Evolutionary conservation across 1,284 basidiomycete species (phyloP), one percentile per base, ranked within the genome.

Genomic region (Puccinia brachypodii): DNA sequence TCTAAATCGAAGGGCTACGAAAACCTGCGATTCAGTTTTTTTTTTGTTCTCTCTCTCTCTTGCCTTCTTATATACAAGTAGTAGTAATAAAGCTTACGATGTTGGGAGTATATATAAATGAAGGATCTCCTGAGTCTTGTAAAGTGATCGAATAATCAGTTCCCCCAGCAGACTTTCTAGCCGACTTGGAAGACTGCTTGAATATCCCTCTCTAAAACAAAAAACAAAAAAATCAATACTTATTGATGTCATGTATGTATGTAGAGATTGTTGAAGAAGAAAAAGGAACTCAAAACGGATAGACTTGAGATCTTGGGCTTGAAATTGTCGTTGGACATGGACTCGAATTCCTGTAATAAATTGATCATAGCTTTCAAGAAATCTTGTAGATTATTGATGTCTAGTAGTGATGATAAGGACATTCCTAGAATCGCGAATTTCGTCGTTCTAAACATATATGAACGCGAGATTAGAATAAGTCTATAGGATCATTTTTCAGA

Each of bases 381-480:
- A 86, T 95, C 93, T 75, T 90, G 89, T 0, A 93, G 90, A 77
- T 92, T 91, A 81, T 91, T 89, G 60, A 94, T 91, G 83, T 95
- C 93, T 81, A 94, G 90, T 7, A 94, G 87, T 28, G 86, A 83
- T 42, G 93, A 92, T 68, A 95, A 89, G 13, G 93, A 94, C 90
- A 95, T 92, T 3, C 92, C 93, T 38, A 95, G 90, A 82, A 92
- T 89, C 50, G 92, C 90, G 85, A 93, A 94, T 64, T 92, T 92
- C 83, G 89, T 89, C 50, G 93, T 93, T 79, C 93, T 94, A 28
- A n/a, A 64, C 47, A 40, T 6, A 31, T 44, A 38, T 22, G 71
- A 78, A 3, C 40, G 64, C 50, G 62, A 42, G 9, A 74, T 22
- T 47, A 19, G 42, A 16, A 11, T 50, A 13, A 66, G 33, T 36